Conservation (phyloP, 2,329 filamentous ascomycete genomes). For the Cladosporium velox region DNA sequence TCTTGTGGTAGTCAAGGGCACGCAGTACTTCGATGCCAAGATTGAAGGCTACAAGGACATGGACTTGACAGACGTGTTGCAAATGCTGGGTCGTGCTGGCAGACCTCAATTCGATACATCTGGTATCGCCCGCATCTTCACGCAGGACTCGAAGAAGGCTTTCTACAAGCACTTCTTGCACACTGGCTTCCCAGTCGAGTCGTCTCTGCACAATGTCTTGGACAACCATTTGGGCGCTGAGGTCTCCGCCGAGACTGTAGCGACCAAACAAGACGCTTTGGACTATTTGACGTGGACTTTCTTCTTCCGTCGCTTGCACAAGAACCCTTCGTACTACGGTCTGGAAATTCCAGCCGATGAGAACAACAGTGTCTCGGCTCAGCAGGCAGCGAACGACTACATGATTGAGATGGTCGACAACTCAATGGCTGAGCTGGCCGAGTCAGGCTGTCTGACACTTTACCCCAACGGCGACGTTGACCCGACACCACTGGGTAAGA, state of each 20-base stretch:
- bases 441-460: slow-evolving; percentile 80
- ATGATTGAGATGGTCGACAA: slow-evolving; percentile 92
- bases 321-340: slow-evolving; percentile 97
- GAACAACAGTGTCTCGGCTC: slow-evolving; percentile 82
- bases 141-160: slow-evolving; percentile 94
- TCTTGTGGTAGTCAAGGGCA: slow-evolving; percentile 95
- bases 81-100: slow-evolving; percentile 95
- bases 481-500: slow-evolving; percentile 88
- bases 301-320: slow-evolving; percentile 95
- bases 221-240: slow-evolving; percentile 97
- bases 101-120: slow-evolving; percentile 95
- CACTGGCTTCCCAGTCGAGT: slow-evolving; percentile 96
- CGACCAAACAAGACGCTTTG: slow-evolving; percentile 92
- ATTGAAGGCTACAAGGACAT: slow-evolving; percentile 98
- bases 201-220: slow-evolving; percentile 89
- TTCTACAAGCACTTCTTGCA: slow-evolving; percentile 99
- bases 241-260: slow-evolving; percentile 87
- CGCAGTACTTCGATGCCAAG: slow-evolving; percentile 97
- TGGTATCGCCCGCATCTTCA: slow-evolving; percentile 95
- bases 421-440: slow-evolving; percentile 76
- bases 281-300: slow-evolving; percentile 99
- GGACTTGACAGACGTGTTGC: slow-evolving; percentile 95
- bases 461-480: slow-evolving; percentile 88
- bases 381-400: slow-evolving; percentile 86
- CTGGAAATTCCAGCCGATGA: slow-evolving; percentile 91